Percentiles rank a stretch among this genome's conserved stretches.
Evolutionary conservation across 805 yeast genomes (phyloP).

Genomic region (Ogataea allantospora): DNA sequence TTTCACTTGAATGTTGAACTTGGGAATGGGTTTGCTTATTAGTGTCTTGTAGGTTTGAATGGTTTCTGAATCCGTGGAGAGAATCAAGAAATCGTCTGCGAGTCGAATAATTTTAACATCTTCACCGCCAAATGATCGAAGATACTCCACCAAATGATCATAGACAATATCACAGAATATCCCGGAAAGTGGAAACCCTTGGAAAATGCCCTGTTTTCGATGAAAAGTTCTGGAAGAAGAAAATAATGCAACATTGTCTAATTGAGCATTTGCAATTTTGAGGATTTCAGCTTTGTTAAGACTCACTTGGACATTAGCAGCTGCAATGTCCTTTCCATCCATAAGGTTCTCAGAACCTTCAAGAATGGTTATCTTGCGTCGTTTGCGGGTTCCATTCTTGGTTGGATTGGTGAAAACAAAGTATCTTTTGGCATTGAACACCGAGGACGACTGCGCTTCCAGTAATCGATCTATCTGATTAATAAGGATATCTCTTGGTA

Average conservation of each 20-base stretch:
- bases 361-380: constrained; percentile 1
- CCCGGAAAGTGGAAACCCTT: constrained; percentile 78
- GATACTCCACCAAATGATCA: constrained; percentile 51
- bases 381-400: background rate
- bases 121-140: constrained; percentile 23
- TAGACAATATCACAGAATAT: constrained; percentile 72
- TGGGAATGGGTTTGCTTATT: constrained; percentile 37
- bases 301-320: constrained; percentile 17
- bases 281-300: constrained; percentile 45
- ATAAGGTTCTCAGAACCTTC: background rate
- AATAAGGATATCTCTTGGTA: constrained; percentile 44
- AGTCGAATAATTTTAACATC: constrained; percentile 50
- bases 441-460: constrained; percentile 16
- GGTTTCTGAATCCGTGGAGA: constrained; percentile 43
- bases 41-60: constrained; percentile 32
- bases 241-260: constrained; percentile 48
- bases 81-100: constrained; percentile 84
- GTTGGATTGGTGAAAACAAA: background rate
- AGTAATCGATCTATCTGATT: constrained; percentile 15
- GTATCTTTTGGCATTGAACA: constrained; percentile 1
- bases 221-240: constrained; percentile 37
- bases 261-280: constrained; percentile 47
- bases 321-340: constrained; percentile 3
- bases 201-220: constrained; percentile 74
- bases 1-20: constrained; percentile 44